Evolutionary conservation across 2,329 filamentous ascomycete species (phyloP).

Genomic region (Onygenales sp.): DNA sequence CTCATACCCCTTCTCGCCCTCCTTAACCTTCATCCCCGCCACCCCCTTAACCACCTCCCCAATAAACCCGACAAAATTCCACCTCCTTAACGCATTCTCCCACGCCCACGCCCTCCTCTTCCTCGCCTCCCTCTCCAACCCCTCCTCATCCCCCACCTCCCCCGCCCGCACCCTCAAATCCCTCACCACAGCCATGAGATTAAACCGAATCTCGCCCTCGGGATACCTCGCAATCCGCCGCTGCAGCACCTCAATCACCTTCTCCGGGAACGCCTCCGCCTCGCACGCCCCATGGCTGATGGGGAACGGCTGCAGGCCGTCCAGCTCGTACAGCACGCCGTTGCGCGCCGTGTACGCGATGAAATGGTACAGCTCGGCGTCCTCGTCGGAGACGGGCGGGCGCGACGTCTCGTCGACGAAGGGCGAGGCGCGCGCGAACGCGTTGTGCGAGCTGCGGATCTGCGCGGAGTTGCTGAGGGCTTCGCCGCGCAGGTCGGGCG

Average conservation of each 20-base stretch:
- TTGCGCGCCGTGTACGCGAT: conserved; percentile 83
- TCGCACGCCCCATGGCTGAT: conserved; percentile 76
- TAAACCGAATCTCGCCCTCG: conserved; percentile 82
- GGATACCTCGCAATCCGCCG: conserved; percentile 78
- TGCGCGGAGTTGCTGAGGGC: conserved; percentile 61
- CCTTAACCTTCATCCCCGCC: conserved; percentile 59
- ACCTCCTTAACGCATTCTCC: conserved; percentile 83
- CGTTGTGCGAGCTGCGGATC: conserved; percentile 76
- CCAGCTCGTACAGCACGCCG: conserved; percentile 80
- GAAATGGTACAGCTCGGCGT: conserved; percentile 87
- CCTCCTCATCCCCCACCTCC: conserved; percentile 73
- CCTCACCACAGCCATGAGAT: conserved; percentile 82
- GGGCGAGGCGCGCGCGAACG: conserved; percentile 77
- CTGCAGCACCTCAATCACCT: conserved; percentile 80
- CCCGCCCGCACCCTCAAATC: conserved; percentile 69
- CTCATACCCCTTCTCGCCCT: conserved; percentile 58
- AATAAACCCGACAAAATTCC: conserved; percentile 95
- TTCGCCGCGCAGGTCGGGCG: conserved; percentile 63
- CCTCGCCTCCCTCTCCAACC: conserved; percentile 66
- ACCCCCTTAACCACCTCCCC: conserved; percentile 85
- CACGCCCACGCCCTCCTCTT: conserved; percentile 85
- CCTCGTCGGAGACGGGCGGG: conserved; percentile 58
- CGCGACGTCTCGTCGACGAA: conserved; percentile 86
- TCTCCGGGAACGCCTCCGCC: conserved; percentile 61
- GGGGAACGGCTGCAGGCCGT: conserved; percentile 85